A percentile compares a stretch with the other conserved stretches of the same genome.
Evolutionary conservation across 2,329 filamentous ascomycete genomes (phyloP).

Genomic region (Cladorrhinum sp.): DNA sequence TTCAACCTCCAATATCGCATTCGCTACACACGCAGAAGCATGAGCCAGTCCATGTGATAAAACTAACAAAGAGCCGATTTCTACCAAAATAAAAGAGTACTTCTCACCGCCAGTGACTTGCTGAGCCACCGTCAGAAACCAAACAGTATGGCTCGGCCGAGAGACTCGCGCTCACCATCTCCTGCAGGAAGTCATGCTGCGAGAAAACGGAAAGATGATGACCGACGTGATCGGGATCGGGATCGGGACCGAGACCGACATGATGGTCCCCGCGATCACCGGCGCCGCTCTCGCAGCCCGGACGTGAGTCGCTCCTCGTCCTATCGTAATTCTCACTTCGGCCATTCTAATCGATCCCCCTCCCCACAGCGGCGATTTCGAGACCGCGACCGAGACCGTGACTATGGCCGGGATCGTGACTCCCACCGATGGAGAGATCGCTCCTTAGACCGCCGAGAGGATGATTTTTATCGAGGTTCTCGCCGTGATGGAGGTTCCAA

Average conservation of each 20-base stretch:
- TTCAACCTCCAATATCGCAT: neutral
- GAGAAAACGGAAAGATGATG: conserved; percentile 63
- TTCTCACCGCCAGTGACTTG: conserved; percentile 31
- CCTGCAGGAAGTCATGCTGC: conserved; percentile 83
- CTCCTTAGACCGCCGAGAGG: conserved; percentile 64
- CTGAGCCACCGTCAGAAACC: conserved; percentile 32
- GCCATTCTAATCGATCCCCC: conserved; percentile 40
- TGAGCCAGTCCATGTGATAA: conserved; percentile 4
- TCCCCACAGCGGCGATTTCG: conserved; percentile 55
- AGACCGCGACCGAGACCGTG: conserved; percentile 42
- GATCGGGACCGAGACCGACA: conserved; percentile 47
- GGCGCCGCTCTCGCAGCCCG: conserved; percentile 60
- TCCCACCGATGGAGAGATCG: conserved; percentile 65
- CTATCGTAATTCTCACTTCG: conserved; percentile 21
- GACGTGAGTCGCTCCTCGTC: conserved; percentile 50
- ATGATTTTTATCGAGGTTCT: conserved; percentile 60
- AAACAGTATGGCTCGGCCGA: conserved; percentile 57
- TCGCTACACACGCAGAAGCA: neutral
- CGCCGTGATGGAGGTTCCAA: conserved; percentile 52
- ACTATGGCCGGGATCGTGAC: conserved; percentile 45
- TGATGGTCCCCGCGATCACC: conserved; percentile 48
- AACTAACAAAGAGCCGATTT: conserved; percentile 19
- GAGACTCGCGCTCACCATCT: conserved; percentile 83
- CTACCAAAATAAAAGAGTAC: conserved; percentile 28
- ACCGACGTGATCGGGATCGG: conserved; percentile 51